These are phyloP conservation scores for Fomitopsis schrenkii DNA, from an alignment of 1,284 basidiomycete species.

Conservation along the genomic window DNA sequence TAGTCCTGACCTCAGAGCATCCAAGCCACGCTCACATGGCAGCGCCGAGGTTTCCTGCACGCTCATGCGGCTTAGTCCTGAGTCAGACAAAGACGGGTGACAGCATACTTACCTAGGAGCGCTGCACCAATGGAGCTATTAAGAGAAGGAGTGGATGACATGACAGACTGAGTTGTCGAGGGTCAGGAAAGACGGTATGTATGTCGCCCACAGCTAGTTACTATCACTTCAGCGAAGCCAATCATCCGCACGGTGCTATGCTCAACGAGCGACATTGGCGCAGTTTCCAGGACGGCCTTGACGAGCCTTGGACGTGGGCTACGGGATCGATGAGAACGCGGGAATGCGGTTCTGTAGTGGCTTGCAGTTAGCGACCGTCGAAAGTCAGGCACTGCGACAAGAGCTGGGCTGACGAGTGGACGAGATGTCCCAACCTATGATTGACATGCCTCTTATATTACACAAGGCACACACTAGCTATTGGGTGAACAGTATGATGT, in stretches of 20 bases:
- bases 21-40: not conserved
- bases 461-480: no score
- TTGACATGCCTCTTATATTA: no score
- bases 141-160: not conserved
- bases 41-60: constrained; percentile 1
- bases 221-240: not conserved
- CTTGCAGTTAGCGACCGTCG: no score
- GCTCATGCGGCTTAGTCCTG: not conserved
- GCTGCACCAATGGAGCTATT: not conserved
- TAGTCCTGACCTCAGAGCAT: not conserved
- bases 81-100: not conserved
- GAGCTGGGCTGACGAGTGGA: no score
- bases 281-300: not conserved
- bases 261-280: not conserved
- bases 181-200: not conserved
- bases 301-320: not conserved
- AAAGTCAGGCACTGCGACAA: no score
- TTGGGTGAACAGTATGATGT: no score
- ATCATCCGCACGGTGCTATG: not conserved
- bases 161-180: not conserved
- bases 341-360: not conserved
- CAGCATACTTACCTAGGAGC: not conserved
- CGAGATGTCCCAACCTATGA: no score
- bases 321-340: not conserved
- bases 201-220: not conserved